These are phyloP conservation scores for Euphorbia schlechtendalii DNA, from an alignment of 441 rosid species.

Conservation along the genomic window DNA sequence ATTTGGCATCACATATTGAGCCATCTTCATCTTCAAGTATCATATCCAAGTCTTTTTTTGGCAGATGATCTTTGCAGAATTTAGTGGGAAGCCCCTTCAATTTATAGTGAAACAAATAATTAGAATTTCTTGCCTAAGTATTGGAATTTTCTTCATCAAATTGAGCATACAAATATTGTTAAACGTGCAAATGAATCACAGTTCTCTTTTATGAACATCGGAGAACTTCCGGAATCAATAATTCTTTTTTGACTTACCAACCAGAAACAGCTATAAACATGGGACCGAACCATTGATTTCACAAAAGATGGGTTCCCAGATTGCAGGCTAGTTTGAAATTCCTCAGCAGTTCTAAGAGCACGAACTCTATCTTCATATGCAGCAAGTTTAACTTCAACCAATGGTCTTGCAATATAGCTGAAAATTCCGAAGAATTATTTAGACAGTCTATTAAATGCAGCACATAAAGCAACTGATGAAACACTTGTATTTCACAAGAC, in stretches of 20 bases:
- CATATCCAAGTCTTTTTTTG: constrained; percentile 30
- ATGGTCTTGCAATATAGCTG: constrained; percentile 47
- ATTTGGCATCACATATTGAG: constrained; percentile 32
- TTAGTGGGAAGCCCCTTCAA: constrained; percentile 50
- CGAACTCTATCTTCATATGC: constrained; percentile 36
- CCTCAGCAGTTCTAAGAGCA: constrained; percentile 38
- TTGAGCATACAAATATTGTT: not conserved
- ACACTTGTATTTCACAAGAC: not conserved
- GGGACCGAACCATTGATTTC: constrained; percentile 63
- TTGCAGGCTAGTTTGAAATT: constrained; percentile 33
- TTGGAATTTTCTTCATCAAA: not conserved
- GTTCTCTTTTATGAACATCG: too few relatives aligned
- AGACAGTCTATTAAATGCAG: too few relatives aligned
- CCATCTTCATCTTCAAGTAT: constrained; percentile 44
- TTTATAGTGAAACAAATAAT: not conserved
- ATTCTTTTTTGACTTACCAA: constrained; percentile 47
- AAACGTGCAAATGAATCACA: too few relatives aligned
- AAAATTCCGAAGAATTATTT: not conserved
- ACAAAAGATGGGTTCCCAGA: constrained; percentile 47
- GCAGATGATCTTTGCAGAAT: constrained; percentile 40
- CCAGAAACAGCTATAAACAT: constrained; percentile 69
- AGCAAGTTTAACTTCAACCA: constrained; percentile 40
- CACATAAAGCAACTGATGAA: not conserved
- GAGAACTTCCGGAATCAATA: too few relatives aligned
- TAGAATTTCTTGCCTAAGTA: not conserved